Conservation (phyloP, 148 eudicot genomes). For the Amaranthus cruentus region DNA sequence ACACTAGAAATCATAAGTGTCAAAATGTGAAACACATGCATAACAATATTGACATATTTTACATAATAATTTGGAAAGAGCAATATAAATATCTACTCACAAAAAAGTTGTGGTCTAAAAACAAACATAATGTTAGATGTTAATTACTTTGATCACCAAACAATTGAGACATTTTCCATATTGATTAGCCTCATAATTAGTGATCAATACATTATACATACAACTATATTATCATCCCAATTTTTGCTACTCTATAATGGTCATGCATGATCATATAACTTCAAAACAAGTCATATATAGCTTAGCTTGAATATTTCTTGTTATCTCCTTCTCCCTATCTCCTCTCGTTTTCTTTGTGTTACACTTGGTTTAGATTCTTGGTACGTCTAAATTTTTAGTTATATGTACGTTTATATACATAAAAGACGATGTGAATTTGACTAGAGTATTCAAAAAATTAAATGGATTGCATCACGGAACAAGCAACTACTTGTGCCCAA, state of each 20-base stretch:
- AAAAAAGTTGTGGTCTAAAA: neutral
- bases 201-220: constrained; percentile 6
- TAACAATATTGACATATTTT: neutral
- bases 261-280: constrained; percentile 1
- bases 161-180: neutral
- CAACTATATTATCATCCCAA: constrained; percentile 14
- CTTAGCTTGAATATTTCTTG: neutral
- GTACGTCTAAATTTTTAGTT: neutral
- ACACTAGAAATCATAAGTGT: neutral
- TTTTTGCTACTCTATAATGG: neutral
- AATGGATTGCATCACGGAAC: constrained; percentile 62
- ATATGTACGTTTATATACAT: neutral
- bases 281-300: neutral
- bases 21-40: constrained; percentile 1
- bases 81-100: constrained; percentile 17
- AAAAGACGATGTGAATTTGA: constrained; percentile 1
- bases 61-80: neutral
- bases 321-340: neutral
- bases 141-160: constrained; percentile 12
- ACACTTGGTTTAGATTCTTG: neutral
- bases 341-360: neutral
- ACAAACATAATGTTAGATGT: neutral
- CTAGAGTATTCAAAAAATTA: constrained; percentile 21
- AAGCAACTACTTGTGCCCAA: constrained; percentile 88
- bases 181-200: neutral